Evolutionary conservation across 306 rosid genomes (phyloP).

Genomic region (Vigna trinervia): DNA sequence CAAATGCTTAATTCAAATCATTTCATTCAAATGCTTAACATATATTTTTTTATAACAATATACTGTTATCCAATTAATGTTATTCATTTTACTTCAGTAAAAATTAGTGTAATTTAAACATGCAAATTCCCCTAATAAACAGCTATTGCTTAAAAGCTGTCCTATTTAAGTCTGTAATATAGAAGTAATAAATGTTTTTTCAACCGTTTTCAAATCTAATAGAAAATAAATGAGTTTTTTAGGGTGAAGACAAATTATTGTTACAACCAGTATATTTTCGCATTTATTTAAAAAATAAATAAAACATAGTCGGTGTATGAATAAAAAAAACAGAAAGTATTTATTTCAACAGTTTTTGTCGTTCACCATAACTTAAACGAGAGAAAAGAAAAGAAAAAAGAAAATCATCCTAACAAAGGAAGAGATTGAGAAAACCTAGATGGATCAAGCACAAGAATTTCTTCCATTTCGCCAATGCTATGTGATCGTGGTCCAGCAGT

Average conservation of each 20-base stretch:
- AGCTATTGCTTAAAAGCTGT: too few species aligned
- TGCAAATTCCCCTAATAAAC: too few species aligned
- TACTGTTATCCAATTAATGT: too few species aligned
- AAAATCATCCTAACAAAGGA: conserved; percentile 20
- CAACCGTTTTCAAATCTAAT: too few species aligned
- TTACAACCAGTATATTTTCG: not conserved
- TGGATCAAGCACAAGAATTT: conserved; percentile 38
- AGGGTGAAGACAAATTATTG: not conserved
- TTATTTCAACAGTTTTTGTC: conserved; percentile 34
- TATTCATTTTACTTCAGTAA: too few species aligned
- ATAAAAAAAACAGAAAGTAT: conserved; percentile 5
- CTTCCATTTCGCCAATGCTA: conserved; percentile 34
- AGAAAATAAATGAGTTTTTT: not conserved
- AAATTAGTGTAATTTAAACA: too few species aligned
- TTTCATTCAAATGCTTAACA: too few species aligned
- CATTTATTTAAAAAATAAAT: not conserved
- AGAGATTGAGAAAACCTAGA: conserved; percentile 54
- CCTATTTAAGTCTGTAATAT: too few species aligned
- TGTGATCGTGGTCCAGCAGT: conserved; percentile 19
- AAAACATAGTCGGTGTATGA: not conserved
- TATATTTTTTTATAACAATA: too few species aligned
- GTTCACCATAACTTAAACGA: conserved; percentile 22
- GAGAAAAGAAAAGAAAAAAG: conserved; percentile 8
- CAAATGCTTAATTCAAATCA: too few species aligned
- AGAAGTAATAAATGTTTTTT: too few species aligned